A percentile compares a stretch with the other conserved stretches of the same genome.
Evolutionary conservation across 768 basidiomycete genomes (phyloP).

Genomic region (Amanita muscaria): DNA sequence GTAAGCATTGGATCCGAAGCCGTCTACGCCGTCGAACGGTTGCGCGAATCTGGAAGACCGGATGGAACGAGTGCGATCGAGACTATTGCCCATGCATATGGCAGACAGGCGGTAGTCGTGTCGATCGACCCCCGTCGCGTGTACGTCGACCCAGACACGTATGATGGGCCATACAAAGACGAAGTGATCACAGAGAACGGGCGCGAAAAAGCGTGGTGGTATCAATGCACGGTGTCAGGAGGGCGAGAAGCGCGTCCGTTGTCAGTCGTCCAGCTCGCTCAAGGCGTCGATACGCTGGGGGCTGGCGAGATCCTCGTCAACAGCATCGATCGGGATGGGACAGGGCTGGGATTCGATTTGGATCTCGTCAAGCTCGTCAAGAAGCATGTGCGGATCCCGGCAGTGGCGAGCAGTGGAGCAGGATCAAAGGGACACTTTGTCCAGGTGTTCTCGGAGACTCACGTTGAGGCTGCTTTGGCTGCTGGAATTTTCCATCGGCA

Average conservation of each 20-base stretch:
- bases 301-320: constrained; percentile 95
- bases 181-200: constrained; percentile 59
- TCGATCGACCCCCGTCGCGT: constrained; percentile 89
- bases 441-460: constrained; percentile 74
- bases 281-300: constrained; percentile 83
- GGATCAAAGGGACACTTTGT: constrained; percentile 77
- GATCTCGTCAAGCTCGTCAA: constrained; percentile 75
- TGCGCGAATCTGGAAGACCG: constrained; percentile 43
- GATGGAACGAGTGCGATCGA: constrained; percentile 86
- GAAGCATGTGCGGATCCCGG: constrained; percentile 73
- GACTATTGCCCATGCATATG: constrained; percentile 83
- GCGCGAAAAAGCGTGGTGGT: constrained; percentile 88
- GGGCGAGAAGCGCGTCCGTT: constrained; percentile 78
- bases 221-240: constrained; percentile 94
- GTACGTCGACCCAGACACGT: constrained; percentile 60
- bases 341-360: constrained; percentile 85
- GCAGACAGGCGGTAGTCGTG: constrained; percentile 95
- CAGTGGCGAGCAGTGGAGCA: constrained; percentile 93
- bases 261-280: constrained; percentile 85
- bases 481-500: constrained; percentile 95
- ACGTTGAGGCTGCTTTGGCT: constrained; percentile 85
- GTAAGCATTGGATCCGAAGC: constrained; percentile 97
- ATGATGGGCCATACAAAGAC: constrained; percentile 58
- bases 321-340: constrained; percentile 94
- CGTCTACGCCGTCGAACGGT: constrained; percentile 84